Percentiles rank a stretch among this genome's conserved stretches.
phyloP scores from a whole-genome alignment of 352 stramenopile species.

The Thalassiosira livingstoniorum region DNA sequence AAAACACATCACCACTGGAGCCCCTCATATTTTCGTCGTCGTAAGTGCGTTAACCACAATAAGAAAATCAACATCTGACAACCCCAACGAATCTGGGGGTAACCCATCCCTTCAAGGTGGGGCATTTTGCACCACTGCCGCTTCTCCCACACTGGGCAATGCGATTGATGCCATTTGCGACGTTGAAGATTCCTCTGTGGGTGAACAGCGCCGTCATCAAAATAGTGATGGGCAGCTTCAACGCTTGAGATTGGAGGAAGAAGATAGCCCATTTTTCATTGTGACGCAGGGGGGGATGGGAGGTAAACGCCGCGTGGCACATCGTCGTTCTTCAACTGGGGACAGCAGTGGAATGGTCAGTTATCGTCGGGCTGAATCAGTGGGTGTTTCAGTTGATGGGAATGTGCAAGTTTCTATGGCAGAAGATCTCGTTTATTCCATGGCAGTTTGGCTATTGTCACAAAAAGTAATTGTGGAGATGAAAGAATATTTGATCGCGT shows the following conservation, averaged over 20 bases:
- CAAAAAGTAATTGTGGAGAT: constrained; percentile 67
- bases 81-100: neutral
- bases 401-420: too few relatives aligned
- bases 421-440: constrained; percentile 71
- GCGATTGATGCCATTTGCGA: constrained; percentile 44
- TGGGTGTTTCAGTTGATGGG: too few relatives aligned
- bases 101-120: neutral
- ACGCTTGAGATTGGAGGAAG: too few relatives aligned
- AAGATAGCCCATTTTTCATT: neutral
- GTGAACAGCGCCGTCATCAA: too few relatives aligned
- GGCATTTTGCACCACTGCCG: too few relatives aligned
- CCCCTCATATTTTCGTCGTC: constrained; percentile 64
- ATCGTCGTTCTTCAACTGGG: neutral
- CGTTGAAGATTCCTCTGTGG: neutral
- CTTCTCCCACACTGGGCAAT: constrained; percentile 44
- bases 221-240: too few relatives aligned
- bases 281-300: neutral
- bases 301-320: neutral
- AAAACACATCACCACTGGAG: constrained; percentile 17
- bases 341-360: constrained; percentile 10
- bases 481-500: constrained; percentile 64
- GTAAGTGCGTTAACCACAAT: constrained; percentile 58
- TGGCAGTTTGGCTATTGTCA: constrained; percentile 76
- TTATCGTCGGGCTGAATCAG: too few relatives aligned
- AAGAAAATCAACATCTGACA: neutral